phyloP scores from a whole-genome alignment of 306 rosid genomes.

The Pterocarpus macrocarpus region DNA sequence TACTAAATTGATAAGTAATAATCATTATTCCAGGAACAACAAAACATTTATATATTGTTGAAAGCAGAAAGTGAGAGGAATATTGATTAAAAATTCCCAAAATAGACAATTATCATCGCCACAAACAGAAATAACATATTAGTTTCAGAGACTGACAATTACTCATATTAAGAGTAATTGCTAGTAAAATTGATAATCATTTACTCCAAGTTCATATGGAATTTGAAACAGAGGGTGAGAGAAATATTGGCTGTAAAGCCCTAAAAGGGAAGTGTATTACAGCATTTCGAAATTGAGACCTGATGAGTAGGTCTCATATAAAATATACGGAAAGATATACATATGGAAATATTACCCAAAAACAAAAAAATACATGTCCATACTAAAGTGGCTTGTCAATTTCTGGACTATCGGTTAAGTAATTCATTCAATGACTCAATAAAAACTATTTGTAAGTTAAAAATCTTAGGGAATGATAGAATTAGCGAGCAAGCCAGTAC shows the following conservation, averaged over 20 bases:
- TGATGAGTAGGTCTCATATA: neutral
- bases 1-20: neutral
- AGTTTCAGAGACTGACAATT: conserved; percentile 18
- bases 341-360: conserved; percentile 14
- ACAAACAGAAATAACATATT: neutral
- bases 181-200: conserved; percentile 22
- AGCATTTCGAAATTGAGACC: conserved; percentile 1
- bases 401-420: conserved; percentile 9
- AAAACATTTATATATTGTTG: neutral
- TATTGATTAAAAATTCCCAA: conserved; percentile 15
- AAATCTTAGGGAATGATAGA: conserved; percentile 9
- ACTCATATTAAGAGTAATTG: conserved; percentile 1
- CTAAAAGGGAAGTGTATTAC: neutral
- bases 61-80: conserved; percentile 2
- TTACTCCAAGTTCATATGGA: neutral
- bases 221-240: neutral
- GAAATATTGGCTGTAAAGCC: neutral
- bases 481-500: conserved; percentile 15
- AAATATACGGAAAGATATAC: neutral
- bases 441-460: neutral
- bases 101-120: conserved; percentile 2
- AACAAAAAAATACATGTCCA: neutral
- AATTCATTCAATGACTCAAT: conserved; percentile 7
- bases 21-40: conserved; percentile 20
- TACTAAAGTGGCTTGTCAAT: neutral